phyloP scores from a whole-genome alignment of 148 eudicot species.

The Hydrangea macrophylla region DNA sequence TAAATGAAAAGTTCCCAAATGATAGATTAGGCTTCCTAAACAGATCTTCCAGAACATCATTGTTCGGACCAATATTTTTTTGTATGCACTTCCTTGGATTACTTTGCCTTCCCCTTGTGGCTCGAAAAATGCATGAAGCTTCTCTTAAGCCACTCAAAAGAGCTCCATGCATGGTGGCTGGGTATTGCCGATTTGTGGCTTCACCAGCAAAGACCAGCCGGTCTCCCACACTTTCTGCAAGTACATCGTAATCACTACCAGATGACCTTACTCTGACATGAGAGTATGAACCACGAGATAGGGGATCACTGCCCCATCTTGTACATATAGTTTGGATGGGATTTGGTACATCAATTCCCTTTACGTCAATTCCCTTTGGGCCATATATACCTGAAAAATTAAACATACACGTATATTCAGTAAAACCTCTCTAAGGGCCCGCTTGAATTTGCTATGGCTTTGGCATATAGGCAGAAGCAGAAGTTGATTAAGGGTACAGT shows the following conservation, averaged over 20 bases:
- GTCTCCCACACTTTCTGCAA: slow-evolving; percentile 69
- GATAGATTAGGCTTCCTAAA: slow-evolving; percentile 73
- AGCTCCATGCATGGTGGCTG: slow-evolving; percentile 98
- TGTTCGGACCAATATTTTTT: slow-evolving; percentile 39
- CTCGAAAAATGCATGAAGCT: slow-evolving; percentile 64
- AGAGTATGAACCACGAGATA: slow-evolving; percentile 88
- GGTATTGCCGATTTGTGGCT: slow-evolving; percentile 75
- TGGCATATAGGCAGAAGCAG: too few species aligned
- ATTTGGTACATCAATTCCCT: slow-evolving; percentile 66
- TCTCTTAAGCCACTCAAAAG: slow-evolving; percentile 84
- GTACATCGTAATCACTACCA: slow-evolving; percentile 74
- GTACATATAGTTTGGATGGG: slow-evolving; percentile 82
- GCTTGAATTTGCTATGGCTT: too few species aligned
- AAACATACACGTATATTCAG: neutral
- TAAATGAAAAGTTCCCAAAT: slow-evolving; percentile 55
- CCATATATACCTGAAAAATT: slow-evolving; percentile 68
- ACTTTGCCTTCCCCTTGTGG: slow-evolving; percentile 34
- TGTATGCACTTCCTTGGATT: slow-evolving; percentile 37
- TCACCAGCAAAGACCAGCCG: slow-evolving; percentile 86
- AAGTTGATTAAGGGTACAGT: too few species aligned
- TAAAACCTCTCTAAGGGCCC: slow-evolving; percentile 14
- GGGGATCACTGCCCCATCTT: slow-evolving; percentile 82
- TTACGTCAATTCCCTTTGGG: too few species aligned
- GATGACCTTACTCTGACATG: slow-evolving; percentile 74
- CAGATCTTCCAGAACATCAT: slow-evolving; percentile 43